Percentiles rank a stretch among this genome's conserved stretches.
phyloP scores from a whole-genome alignment of 768 basidiomycete species.

The Russula lepida region DNA sequence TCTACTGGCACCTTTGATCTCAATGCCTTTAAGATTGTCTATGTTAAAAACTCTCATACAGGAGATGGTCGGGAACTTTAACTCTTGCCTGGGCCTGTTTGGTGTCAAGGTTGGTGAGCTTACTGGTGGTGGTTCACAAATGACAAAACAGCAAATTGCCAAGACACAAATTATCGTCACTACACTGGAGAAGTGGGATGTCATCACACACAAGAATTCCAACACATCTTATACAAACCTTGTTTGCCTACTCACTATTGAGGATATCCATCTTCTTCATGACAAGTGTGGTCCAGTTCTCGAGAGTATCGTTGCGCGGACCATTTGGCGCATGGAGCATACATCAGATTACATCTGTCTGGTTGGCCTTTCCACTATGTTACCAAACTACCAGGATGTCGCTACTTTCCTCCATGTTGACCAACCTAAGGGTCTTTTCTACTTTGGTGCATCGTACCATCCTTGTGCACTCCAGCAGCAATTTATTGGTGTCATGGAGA shows the following conservation, averaged over 20 bases:
- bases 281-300: conserved; percentile 97
- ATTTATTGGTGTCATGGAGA: conserved; percentile 96
- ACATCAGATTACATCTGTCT: conserved; percentile 88
- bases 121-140: conserved; percentile 94
- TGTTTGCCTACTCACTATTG: conserved; percentile 92
- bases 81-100: conserved; percentile 55
- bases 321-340: conserved; percentile 91
- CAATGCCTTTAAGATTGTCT: conserved; percentile 91
- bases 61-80: conserved; percentile 97
- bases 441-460: conserved; percentile 90
- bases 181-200: conserved; percentile 99
- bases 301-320: conserved; percentile 83
- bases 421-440: conserved; percentile 85
- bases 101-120: conserved; percentile 89
- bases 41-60: conserved; percentile 99
- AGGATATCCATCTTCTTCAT: conserved; percentile 95
- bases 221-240: conserved; percentile 96
- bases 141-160: conserved; percentile 95
- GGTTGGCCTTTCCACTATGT: conserved; percentile 89
- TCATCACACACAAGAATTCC: conserved; percentile 95
- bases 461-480: conserved; percentile 95
- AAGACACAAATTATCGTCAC: conserved; percentile 98
- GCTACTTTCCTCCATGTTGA: conserved; percentile 96
- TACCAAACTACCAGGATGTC: conserved; percentile 98
- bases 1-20: conserved; percentile 73